phyloP scores from a whole-genome alignment of 495 filamentous ascomycete genomes.

The Parathielavia appendiculata region DNA sequence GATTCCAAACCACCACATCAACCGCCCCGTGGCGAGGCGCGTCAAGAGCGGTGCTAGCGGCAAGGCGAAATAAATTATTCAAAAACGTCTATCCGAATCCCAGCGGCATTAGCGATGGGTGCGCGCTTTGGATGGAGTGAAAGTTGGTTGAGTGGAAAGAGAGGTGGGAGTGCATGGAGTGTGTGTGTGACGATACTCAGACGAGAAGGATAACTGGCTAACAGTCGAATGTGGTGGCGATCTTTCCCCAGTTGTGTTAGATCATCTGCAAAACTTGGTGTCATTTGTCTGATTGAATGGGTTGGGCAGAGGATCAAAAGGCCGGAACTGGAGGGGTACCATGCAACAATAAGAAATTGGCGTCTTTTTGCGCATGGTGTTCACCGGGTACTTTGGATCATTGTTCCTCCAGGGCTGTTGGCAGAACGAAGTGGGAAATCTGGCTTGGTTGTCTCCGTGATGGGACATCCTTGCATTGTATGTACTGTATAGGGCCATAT shows the following conservation, averaged over 20 bases:
- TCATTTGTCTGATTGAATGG: constrained; percentile 3
- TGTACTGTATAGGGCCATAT: neutral
- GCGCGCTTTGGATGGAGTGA: neutral
- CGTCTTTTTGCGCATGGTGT: neutral
- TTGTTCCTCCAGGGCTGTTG: neutral
- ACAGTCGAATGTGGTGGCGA: neutral
- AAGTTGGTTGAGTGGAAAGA: neutral
- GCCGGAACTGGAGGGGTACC: constrained; percentile 9
- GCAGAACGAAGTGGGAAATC: neutral
- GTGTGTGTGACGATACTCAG: too few species aligned
- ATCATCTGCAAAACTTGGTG: constrained; percentile 1
- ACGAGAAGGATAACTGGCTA: too few species aligned
- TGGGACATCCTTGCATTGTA: neutral
- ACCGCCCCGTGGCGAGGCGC: constrained; percentile 73
- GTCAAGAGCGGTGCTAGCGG: constrained; percentile 65
- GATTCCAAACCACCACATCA: constrained; percentile 90
- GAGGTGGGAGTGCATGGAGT: neutral
- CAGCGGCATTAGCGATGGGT: neutral
- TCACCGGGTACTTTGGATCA: neutral
- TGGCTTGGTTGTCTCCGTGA: neutral
- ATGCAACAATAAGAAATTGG: constrained; percentile 3
- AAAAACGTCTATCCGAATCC: neutral
- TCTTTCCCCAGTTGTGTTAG: neutral
- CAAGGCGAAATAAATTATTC: constrained; percentile 46
- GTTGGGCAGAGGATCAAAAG: constrained; percentile 1